Percentiles rank a stretch among this genome's conserved stretches.
Evolutionary conservation across 1,284 basidiomycete species (phyloP).

Genomic region (Sphagnurus paluster): DNA sequence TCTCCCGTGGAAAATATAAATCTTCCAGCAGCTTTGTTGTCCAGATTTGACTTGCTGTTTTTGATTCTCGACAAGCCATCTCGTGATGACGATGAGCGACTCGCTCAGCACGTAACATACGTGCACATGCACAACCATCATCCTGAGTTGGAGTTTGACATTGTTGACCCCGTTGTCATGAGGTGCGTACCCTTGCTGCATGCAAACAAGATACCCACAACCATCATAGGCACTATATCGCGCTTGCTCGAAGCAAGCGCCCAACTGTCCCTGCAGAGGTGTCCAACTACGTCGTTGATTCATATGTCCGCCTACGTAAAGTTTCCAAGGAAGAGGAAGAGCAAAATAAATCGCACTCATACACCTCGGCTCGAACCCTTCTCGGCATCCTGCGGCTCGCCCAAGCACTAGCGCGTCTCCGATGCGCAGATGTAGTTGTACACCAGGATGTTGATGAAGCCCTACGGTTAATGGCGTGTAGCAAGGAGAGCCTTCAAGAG

Average conservation of each 20-base stretch:
- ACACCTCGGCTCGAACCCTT: slow-evolving; percentile 96
- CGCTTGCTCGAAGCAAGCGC: slow-evolving; percentile 85
- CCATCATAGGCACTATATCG: slow-evolving; percentile 85
- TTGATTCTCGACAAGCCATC: slow-evolving; percentile 96
- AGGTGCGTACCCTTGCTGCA: slow-evolving; percentile 46
- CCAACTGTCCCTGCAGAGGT: slow-evolving; percentile 87
- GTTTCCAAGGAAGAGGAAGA: slow-evolving; percentile 90
- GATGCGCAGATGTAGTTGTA: slow-evolving; percentile 80
- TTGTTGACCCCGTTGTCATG: slow-evolving; percentile 87
- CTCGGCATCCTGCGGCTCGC: slow-evolving; percentile 93
- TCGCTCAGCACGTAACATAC: slow-evolving; percentile 96
- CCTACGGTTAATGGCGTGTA: slow-evolving; percentile 93
- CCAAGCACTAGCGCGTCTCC: slow-evolving; percentile 91
- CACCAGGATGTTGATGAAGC: slow-evolving; percentile 96
- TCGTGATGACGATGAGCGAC: slow-evolving; percentile 92
- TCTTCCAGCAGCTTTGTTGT: slow-evolving; percentile 92
- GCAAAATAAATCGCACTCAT: slow-evolving; percentile 87
- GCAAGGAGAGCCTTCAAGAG: slow-evolving; percentile 87
- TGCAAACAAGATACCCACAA: slow-evolving; percentile 5
- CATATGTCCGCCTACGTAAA: slow-evolving; percentile 94
- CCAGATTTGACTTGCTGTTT: slow-evolving; percentile 96
- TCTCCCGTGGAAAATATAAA: slow-evolving; percentile 99
- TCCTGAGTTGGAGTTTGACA: slow-evolving; percentile 82
- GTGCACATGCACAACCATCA: slow-evolving; percentile 97
- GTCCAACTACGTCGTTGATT: slow-evolving; percentile 92